Conservation (phyloP, 2,329 filamentous ascomycete species). For the Coniochaeta sp. region DNA sequence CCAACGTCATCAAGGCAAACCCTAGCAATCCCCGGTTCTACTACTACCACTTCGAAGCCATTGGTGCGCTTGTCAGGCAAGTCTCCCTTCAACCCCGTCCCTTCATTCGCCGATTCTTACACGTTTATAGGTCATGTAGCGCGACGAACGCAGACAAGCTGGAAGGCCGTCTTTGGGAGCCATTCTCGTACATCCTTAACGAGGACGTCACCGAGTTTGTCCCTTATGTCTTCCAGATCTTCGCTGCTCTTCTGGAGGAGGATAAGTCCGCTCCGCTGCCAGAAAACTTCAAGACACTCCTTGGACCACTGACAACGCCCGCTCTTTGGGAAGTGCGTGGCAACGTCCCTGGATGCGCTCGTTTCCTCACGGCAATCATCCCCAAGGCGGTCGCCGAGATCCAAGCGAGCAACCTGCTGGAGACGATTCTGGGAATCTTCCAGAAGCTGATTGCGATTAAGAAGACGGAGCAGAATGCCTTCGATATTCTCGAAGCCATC, state of each 20-base stretch:
- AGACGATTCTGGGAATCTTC: conserved; percentile 90
- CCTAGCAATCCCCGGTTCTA: conserved; percentile 97
- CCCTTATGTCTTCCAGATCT: conserved; percentile 93
- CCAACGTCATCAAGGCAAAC: conserved; percentile 85
- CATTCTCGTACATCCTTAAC: conserved; percentile 73
- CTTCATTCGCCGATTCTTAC: conserved; percentile 9
- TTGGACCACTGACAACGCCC: conserved; percentile 73
- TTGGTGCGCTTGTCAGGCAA: conserved; percentile 77
- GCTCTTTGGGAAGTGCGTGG: conserved; percentile 84
- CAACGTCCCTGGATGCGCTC: conserved; percentile 85
- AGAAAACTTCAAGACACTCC: conserved; percentile 70
- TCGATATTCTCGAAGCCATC: conserved; percentile 82
- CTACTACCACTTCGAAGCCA: conserved; percentile 94
- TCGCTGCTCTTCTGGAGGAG: conserved; percentile 82
- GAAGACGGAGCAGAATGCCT: conserved; percentile 77
- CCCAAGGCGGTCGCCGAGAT: conserved; percentile 69
- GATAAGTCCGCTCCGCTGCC: conserved; percentile 75
- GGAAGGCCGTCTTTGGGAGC: conserved; percentile 73
- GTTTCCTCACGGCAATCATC: conserved; percentile 78
- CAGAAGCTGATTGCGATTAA: conserved; percentile 80
- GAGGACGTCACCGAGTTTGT: conserved; percentile 92
- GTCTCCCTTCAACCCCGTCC: conserved; percentile 8
- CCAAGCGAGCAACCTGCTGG: conserved; percentile 70
- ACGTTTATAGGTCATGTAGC: conserved; percentile 53
- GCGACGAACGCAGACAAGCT: conserved; percentile 61